Base-by-base conservation (phyloP, 2,329 filamentous ascomycete genomes). In the Dothideomycetes sp. region DNA sequence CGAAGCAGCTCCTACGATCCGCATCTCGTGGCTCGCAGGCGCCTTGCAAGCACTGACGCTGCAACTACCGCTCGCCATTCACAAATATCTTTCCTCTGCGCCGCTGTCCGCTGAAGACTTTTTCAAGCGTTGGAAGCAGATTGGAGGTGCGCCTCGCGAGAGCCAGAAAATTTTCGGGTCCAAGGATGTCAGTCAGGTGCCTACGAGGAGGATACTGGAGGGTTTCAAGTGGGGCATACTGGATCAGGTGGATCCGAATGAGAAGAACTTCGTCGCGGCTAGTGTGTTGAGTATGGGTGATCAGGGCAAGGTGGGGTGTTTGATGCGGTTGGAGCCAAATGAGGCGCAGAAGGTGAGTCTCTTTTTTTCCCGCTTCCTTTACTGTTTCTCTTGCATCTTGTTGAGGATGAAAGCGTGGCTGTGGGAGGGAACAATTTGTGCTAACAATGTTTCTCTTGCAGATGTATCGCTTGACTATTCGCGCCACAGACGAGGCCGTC, bases 61-160 rank as follows among this genome's bases (percentile, higher is more conserved):
- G 31, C 89, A 93, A 59, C 71, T 98, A 4, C 91, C 91, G 0
- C 75, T 98, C 3, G 69, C 84, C 1, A 75, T 89, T 39, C 89
- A 96, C 63, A 94, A 95, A 59, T 98, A 94, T 56, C 95, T 96
- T 87, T 88, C 95, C 47, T 77, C 84, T 0, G 88, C 91, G 0
- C 81, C 91, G 41, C 69, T 98, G 30, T 76, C 76, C 5, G 78
- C 81, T 0, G 91, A 98, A 38, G 91, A 98, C 57, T 98, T 96
- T 64, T 98, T 98, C 75, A 95, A 93, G 70, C 74, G 93, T 37
- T 98, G 91, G 91, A 93, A 94, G 70, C 91, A 98, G 64, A 96
- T 98, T 52, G 91, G 91, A 10, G 86, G 84, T 4, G 77, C 77
- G 2, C 81, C 88, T 1, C 76, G 93, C 19, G 93, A 98, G 61